Percentiles rank a stretch among this genome's conserved stretches.
phyloP scores from a whole-genome alignment of 2,329 filamentous ascomycete genomes.

The Botryotinia globosa region DNA sequence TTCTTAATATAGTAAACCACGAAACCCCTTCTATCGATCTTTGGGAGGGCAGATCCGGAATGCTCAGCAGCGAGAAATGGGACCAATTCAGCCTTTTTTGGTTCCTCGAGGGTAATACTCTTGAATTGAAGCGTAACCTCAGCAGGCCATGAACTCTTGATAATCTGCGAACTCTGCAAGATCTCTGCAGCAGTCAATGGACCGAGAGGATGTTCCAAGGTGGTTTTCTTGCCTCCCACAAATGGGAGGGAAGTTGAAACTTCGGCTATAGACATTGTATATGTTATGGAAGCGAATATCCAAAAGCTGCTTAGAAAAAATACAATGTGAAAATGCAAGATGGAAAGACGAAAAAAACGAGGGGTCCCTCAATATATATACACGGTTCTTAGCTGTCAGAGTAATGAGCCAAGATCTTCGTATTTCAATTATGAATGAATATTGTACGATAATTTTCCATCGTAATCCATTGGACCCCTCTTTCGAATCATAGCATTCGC shows the following conservation, averaged over 20 bases:
- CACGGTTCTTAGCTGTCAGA: background rate
- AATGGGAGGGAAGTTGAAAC: constrained; percentile 30
- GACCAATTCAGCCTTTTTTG: constrained; percentile 51
- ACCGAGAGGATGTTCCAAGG: constrained; percentile 53
- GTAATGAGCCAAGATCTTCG: background rate
- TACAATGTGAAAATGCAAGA: background rate
- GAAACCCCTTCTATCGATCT: constrained; percentile 51
- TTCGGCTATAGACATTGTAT: constrained; percentile 25
- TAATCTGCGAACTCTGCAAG: constrained; percentile 46
- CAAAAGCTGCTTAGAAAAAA: background rate
- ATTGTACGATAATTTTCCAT: constrained; percentile 1
- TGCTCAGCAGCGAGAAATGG: constrained; percentile 51
- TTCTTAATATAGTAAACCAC: constrained; percentile 58
- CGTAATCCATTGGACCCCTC: background rate
- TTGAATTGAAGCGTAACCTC: constrained; percentile 60
- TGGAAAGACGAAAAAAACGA: background rate
- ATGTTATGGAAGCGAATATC: background rate
- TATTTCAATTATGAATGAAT: background rate
- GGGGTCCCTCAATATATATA: constrained; percentile 9
- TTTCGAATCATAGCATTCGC: background rate
- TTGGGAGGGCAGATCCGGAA: constrained; percentile 41
- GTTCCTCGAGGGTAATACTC: constrained; percentile 57
- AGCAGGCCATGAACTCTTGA: constrained; percentile 54
- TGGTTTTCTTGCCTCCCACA: constrained; percentile 29
- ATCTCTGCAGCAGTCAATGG: constrained; percentile 59